These are phyloP conservation scores for Brettanomyces nanus DNA, from an alignment of 805 yeast species.

Conservation along the genomic window DNA sequence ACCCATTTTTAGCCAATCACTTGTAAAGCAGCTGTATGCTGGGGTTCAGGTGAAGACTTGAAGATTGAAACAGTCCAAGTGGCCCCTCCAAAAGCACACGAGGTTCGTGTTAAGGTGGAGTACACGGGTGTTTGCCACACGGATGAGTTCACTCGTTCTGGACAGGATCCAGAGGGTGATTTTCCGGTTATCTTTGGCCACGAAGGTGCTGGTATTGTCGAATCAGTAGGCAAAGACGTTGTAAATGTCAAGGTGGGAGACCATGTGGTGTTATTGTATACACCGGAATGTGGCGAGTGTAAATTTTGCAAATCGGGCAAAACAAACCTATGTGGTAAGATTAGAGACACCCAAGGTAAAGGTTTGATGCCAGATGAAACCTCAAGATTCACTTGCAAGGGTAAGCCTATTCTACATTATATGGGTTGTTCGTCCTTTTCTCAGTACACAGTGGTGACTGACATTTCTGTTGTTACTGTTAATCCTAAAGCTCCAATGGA, in stretches of 20 bases:
- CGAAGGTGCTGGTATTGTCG: conserved; percentile 97
- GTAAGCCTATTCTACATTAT: conserved; percentile 79
- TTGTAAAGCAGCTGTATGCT: conserved; percentile 95
- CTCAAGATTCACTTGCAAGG: conserved; percentile 77
- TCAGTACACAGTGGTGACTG: conserved; percentile 96
- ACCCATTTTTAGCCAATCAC: conserved; percentile 36
- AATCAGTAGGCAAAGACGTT: conserved; percentile 91
- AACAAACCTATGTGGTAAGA: conserved; percentile 92
- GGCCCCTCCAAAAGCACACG: conserved; percentile 92
- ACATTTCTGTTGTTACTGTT: conserved; percentile 91
- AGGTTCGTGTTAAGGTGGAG: conserved; percentile 82
- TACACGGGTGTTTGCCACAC: conserved; percentile 98
- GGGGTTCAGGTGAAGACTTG: conserved; percentile 80
- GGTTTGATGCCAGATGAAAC: conserved; percentile 99
- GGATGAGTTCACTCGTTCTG: conserved; percentile 93
- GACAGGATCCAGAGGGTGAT: conserved; percentile 93
- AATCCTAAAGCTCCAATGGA: conserved; percentile 78
- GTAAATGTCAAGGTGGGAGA: conserved; percentile 88
- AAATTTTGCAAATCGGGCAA: conserved; percentile 92
- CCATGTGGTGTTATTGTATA: conserved; percentile 86
- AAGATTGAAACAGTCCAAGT: conserved; percentile 83
- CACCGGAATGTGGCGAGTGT: conserved; percentile 95
- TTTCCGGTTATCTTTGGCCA: conserved; percentile 94
- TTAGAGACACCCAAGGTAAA: conserved; percentile 95
- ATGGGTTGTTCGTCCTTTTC: conserved; percentile 99